Percentiles rank a stretch among this genome's conserved stretches.
Conservation (phyloP, 2,329 filamentous ascomycete species). For the Fusarium robinianum region DNA sequence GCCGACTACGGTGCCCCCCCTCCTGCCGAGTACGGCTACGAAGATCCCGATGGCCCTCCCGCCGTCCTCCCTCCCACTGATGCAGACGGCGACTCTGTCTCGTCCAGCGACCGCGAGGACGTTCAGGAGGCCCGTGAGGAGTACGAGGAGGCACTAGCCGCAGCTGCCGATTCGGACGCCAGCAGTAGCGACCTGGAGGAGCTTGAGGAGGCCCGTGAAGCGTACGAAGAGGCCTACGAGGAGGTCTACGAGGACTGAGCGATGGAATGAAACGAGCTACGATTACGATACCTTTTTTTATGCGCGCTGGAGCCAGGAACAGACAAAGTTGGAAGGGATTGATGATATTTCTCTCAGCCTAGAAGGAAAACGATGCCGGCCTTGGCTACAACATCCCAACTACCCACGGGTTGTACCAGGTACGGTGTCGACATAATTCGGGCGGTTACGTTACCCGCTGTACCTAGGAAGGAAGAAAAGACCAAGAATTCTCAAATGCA, state of each 20-base stretch:
- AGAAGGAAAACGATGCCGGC: no score
- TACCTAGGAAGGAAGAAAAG: no score
- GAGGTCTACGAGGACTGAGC: conserved; percentile 35
- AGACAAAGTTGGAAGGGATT: conserved; percentile 17
- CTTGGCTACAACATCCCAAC: no score
- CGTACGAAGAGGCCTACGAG: conserved; percentile 47
- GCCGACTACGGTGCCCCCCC: conserved; percentile 25
- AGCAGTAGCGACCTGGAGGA: conserved; percentile 58
- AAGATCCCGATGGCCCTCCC: conserved; percentile 36
- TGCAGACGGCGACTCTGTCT: conserved; percentile 48
- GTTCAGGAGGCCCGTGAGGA: conserved; percentile 49
- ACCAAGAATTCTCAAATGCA: conserved; percentile 9
- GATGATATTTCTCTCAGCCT: no score
- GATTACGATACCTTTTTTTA: conserved; percentile 30
- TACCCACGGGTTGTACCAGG: no score
- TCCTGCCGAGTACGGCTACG: conserved; percentile 26
- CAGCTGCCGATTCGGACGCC: conserved; percentile 47
- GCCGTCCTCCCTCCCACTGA: conserved; percentile 46
- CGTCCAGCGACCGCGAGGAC: conserved; percentile 49
- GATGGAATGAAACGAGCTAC: conserved; percentile 18
- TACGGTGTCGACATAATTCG: no score
- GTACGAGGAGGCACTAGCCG: conserved; percentile 50
- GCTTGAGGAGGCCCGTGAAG: conserved; percentile 57
- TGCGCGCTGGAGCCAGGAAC: conserved; percentile 13
- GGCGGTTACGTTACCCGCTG: no score